phyloP scores from a whole-genome alignment of 2,329 filamentous ascomycete species.

The Fusarium brevicatenulatum region DNA sequence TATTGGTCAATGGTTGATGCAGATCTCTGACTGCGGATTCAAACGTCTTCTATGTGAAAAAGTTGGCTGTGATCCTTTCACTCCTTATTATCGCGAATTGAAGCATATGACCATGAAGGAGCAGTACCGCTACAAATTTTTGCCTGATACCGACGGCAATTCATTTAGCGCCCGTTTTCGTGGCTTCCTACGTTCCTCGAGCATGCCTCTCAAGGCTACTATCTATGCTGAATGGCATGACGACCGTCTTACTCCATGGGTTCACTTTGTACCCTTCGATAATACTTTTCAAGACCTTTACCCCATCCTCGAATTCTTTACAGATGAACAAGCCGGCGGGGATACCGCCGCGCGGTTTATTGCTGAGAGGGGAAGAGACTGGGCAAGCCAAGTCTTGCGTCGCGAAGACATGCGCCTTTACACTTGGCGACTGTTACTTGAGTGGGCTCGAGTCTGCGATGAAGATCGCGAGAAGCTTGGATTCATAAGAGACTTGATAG shows the following conservation, averaged over 20 bases:
- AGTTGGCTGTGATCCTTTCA: constrained; percentile 53
- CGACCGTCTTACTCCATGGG: constrained; percentile 73
- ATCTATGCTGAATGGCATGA: constrained; percentile 82
- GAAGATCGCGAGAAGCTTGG: constrained; percentile 56
- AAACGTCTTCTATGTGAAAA: constrained; percentile 52
- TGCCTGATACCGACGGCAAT: constrained; percentile 78
- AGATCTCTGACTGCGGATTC: constrained; percentile 58
- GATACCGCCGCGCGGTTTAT: constrained; percentile 69
- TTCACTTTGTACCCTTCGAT: constrained; percentile 78
- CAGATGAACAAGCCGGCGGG: constrained; percentile 57
- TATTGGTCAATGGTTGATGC: constrained; percentile 55
- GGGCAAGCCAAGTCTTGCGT: constrained; percentile 70
- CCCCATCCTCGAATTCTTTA: constrained; percentile 71
- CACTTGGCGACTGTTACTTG: constrained; percentile 68
- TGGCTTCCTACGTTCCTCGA: constrained; percentile 71
- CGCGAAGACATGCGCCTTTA: constrained; percentile 75
- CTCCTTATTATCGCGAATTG: constrained; percentile 49
- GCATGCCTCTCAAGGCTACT: constrained; percentile 75
- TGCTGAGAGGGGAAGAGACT: constrained; percentile 67
- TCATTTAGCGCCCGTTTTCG: constrained; percentile 71
- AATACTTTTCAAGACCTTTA: constrained; percentile 75
- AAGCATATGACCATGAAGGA: constrained; percentile 55
- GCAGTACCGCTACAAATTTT: constrained; percentile 69
- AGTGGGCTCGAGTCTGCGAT: constrained; percentile 64
- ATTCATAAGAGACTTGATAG: constrained; percentile 56